Conservation (phyloP, 1,284 basidiomycete genomes). For the Malassezia sympodialis region DNA sequence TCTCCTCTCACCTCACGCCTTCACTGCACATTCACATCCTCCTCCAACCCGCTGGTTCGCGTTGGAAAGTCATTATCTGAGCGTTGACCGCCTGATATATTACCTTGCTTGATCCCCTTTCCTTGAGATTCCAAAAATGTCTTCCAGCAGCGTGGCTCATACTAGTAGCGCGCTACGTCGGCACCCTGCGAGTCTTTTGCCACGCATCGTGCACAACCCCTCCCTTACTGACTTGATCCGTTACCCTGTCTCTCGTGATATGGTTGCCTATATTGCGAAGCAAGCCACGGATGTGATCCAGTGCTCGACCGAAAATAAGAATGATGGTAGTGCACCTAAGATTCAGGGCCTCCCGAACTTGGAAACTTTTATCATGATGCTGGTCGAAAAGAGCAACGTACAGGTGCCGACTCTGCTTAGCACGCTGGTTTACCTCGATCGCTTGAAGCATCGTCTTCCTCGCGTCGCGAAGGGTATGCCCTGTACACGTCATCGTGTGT, state of each 20-base stretch:
- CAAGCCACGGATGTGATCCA: slow-evolving; percentile 47
- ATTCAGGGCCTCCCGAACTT: slow-evolving; percentile 57
- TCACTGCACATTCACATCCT: not conserved
- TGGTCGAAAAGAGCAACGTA: slow-evolving; percentile 77
- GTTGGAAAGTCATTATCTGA: not conserved
- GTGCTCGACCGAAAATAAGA: slow-evolving; percentile 20
- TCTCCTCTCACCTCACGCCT: not conserved
- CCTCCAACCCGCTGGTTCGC: slow-evolving; percentile 5
- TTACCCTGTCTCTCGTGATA: slow-evolving; percentile 42
- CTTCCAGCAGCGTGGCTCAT: not conserved
- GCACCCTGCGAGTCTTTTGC: slow-evolving; percentile 42
- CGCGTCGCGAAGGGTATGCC: slow-evolving; percentile 77
- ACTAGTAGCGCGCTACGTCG: slow-evolving; percentile 35
- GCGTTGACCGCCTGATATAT: slow-evolving; percentile 7
- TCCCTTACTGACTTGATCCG: slow-evolving; percentile 45
- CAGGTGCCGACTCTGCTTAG: slow-evolving; percentile 83
- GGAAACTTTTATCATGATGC: slow-evolving; percentile 74
- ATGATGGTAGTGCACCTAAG: not conserved
- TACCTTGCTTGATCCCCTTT: not conserved
- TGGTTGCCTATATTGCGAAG: slow-evolving; percentile 46
- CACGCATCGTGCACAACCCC: slow-evolving; percentile 43
- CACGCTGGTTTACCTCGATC: slow-evolving; percentile 84
- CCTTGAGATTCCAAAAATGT: not conserved
- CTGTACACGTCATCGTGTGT: slow-evolving; percentile 86
- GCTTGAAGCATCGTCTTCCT: slow-evolving; percentile 69